phyloP scores from a whole-genome alignment of 2,329 filamentous ascomycete genomes.

The Colletotrichum lupini region DNA sequence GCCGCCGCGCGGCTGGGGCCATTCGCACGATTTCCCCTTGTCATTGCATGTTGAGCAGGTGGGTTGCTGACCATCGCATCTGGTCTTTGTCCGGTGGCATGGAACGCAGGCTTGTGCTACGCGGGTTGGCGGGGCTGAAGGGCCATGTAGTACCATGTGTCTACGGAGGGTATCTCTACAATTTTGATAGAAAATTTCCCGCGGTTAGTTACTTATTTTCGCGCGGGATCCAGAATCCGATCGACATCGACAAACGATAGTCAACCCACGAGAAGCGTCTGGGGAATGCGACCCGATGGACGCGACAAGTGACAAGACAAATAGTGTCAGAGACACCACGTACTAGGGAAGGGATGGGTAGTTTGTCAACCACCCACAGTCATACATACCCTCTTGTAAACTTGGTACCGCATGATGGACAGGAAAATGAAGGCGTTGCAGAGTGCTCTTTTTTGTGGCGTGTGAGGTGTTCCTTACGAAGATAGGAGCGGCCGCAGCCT shows the following conservation, averaged over 20 bases:
- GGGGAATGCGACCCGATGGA: neutral
- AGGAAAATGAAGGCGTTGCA: conserved; percentile 10
- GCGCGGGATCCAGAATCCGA: neutral
- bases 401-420: conserved; percentile 20
- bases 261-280: neutral
- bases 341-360: neutral
- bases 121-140: conserved; percentile 24
- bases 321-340: neutral
- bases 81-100: conserved; percentile 29
- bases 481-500: conserved; percentile 32
- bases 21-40: conserved; percentile 22
- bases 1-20: conserved; percentile 10
- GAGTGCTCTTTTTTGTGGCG: conserved; percentile 29
- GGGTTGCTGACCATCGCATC: conserved; percentile 28
- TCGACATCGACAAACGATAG: neutral
- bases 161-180: conserved; percentile 29
- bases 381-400: conserved; percentile 30
- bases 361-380: neutral
- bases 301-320: neutral
- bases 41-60: conserved; percentile 21
- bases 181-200: neutral
- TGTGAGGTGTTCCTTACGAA: conserved; percentile 30
- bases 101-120: conserved; percentile 29
- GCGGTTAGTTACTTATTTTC: conserved; percentile 1
- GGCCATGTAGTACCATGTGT: conserved; percentile 28